A percentile compares a stretch with the other conserved stretches of the same genome.
Evolutionary conservation across 140 eudicot species (phyloP).

Genomic region (Stevia rebaudiana): DNA sequence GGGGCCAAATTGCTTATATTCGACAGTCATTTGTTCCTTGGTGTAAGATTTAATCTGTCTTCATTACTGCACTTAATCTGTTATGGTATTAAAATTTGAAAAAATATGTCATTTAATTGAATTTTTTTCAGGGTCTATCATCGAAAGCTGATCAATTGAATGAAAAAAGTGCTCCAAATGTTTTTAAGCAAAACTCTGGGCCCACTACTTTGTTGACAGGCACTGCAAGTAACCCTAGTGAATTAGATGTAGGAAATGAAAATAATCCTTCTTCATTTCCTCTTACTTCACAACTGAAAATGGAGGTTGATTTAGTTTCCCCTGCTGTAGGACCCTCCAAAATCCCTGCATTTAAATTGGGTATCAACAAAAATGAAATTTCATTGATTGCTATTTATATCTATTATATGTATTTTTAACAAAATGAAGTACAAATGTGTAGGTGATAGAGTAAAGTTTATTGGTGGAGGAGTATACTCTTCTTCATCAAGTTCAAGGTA

Average conservation of each 20-base stretch:
- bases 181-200: slow-evolving; percentile 34
- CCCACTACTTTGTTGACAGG: slow-evolving; percentile 32
- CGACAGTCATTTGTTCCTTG: slow-evolving; percentile 59
- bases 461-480: slow-evolving; percentile 50
- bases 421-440: slow-evolving; percentile 18
- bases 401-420: too few relatives aligned
- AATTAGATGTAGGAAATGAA: slow-evolving; percentile 37
- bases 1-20: slow-evolving; percentile 84
- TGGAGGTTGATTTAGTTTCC: slow-evolving; percentile 39
- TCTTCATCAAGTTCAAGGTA: slow-evolving; percentile 50
- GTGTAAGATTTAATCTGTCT: slow-evolving; percentile 46
- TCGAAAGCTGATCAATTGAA: slow-evolving; percentile 52
- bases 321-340: slow-evolving; percentile 46
- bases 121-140: slow-evolving; percentile 50
- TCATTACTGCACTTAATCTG: not conserved
- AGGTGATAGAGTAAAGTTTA: slow-evolving; percentile 83
- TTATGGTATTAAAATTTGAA: not conserved
- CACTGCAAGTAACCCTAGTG: slow-evolving; percentile 38
- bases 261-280: slow-evolving; percentile 30
- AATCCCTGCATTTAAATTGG: slow-evolving; percentile 41
- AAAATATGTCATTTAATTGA: not conserved
- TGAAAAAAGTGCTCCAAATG: slow-evolving; percentile 39
- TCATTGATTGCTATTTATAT: too few relatives aligned
- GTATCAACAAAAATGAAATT: too few relatives aligned
- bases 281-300: slow-evolving; percentile 37